A percentile compares a stretch with the other conserved stretches of the same genome.
phyloP scores from a whole-genome alignment of 768 basidiomycete genomes.

The Podaxis carcinomalis region DNA sequence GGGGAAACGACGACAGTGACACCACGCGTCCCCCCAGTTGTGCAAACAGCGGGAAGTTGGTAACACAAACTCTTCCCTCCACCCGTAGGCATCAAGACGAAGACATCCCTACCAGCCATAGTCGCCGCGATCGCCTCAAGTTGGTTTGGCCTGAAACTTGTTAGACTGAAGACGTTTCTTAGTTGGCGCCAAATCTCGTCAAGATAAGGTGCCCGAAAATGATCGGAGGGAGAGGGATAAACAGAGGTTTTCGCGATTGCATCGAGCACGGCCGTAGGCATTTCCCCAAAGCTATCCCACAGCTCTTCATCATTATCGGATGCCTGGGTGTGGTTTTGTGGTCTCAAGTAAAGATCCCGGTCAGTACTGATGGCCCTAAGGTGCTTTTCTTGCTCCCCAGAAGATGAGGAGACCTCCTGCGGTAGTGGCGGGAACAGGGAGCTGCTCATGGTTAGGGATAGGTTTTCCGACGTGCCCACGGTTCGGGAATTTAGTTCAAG shows the following conservation, averaged over 20 bases:
- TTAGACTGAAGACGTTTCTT: constrained; percentile 55
- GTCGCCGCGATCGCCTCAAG: constrained; percentile 81
- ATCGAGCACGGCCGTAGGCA: constrained; percentile 26
- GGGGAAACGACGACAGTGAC: constrained; percentile 91
- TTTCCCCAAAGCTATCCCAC: constrained; percentile 43
- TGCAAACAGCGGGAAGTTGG: constrained; percentile 86
- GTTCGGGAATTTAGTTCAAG: background rate
- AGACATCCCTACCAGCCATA: constrained; percentile 78
- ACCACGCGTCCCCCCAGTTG: constrained; percentile 64
- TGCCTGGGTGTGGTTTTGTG: background rate
- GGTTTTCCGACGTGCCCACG: background rate
- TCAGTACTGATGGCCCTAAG: constrained; percentile 12
- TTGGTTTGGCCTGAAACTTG: constrained; percentile 77
- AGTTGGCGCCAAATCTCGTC: constrained; percentile 54
- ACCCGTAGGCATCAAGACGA: constrained; percentile 95
- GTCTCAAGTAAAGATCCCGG: constrained; percentile 12
- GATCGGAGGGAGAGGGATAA: background rate
- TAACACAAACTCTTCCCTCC: constrained; percentile 89
- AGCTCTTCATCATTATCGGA: constrained; percentile 40
- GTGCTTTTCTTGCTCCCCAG: background rate
- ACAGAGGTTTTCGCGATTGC: constrained; percentile 15
- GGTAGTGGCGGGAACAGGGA: background rate
- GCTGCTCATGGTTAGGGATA: background rate
- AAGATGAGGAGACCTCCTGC: background rate
- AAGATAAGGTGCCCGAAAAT: constrained; percentile 27